These are phyloP conservation scores for Candida anglica DNA, from an alignment of 805 yeast species.

Conservation along the genomic window DNA sequence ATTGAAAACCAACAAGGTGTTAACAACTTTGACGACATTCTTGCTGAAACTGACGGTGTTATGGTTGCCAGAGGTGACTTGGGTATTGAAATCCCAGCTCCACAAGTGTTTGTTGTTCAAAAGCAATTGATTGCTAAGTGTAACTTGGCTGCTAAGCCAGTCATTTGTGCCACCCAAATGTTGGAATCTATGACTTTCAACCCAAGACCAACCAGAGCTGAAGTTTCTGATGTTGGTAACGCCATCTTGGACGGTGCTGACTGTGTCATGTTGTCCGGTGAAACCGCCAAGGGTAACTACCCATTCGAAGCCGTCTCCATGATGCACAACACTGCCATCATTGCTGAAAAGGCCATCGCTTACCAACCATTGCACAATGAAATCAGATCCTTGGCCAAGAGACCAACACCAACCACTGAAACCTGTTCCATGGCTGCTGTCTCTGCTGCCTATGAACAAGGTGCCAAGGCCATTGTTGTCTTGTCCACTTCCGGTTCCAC, in stretches of 20 bases:
- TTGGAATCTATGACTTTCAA: slow-evolving; percentile 98
- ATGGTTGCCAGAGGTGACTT: slow-evolving; percentile 99
- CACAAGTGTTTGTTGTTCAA: slow-evolving; percentile 97
- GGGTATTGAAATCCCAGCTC: slow-evolving; percentile 99
- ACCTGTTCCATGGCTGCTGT: slow-evolving; percentile 97
- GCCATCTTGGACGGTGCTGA: slow-evolving; percentile 99
- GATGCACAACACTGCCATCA: slow-evolving; percentile 97
- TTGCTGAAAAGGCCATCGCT: slow-evolving; percentile 96
- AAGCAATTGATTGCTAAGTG: slow-evolving; percentile 98
- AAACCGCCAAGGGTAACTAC: slow-evolving; percentile 99
- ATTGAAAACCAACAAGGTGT: slow-evolving; percentile 99
- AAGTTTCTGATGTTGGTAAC: slow-evolving; percentile 98
- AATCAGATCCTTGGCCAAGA: slow-evolving; percentile 76
- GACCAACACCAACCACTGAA: slow-evolving; percentile 91
- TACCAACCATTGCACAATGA: slow-evolving; percentile 83
- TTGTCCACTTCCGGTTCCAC: slow-evolving; percentile 93
- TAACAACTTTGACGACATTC: slow-evolving; percentile 96
- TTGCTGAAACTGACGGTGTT: slow-evolving; percentile 94
- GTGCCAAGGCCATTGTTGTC: slow-evolving; percentile 94
- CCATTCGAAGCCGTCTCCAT: slow-evolving; percentile 96
- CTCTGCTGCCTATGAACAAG: slow-evolving; percentile 92
- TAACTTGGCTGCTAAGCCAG: slow-evolving; percentile 99
- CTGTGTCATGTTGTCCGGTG: slow-evolving; percentile 99
- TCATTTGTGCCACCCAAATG: slow-evolving; percentile 99
- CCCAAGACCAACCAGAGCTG: slow-evolving; percentile 99